A percentile compares a stretch with the other conserved stretches of the same genome.
Conservation (phyloP, 106 monocot species). For the Allium cepa region DNA sequence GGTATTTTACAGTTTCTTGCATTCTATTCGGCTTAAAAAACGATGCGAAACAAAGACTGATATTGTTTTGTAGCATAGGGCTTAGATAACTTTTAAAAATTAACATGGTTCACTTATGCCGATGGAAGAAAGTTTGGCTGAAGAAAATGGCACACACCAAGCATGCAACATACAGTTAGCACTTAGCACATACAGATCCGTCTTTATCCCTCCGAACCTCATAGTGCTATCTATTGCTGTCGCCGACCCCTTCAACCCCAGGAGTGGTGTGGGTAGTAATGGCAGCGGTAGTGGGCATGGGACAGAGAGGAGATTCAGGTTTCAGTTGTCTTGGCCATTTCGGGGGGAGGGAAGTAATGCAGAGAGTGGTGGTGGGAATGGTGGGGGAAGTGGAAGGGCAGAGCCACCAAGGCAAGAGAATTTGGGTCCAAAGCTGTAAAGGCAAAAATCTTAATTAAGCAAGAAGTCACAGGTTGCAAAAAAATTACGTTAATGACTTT, state of each 20-base stretch:
- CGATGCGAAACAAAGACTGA: too few species aligned
- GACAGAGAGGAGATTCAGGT: slow-evolving; percentile 42
- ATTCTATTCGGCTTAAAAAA: too few species aligned
- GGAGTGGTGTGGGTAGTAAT: background rate
- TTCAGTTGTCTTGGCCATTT: slow-evolving; percentile 72
- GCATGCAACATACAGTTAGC: too few species aligned
- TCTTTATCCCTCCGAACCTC: slow-evolving; percentile 7
- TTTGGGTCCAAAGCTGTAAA: slow-evolving; percentile 31
- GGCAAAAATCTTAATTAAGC: too few species aligned
- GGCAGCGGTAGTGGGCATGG: slow-evolving; percentile 17
- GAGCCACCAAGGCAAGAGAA: slow-evolving; percentile 31
- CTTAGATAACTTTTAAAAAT: too few species aligned
- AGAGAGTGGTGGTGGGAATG: slow-evolving; percentile 6
- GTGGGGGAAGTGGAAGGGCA: slow-evolving; percentile 24
- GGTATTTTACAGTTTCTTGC: too few species aligned
- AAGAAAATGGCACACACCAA: too few species aligned
- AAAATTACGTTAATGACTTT: too few species aligned
- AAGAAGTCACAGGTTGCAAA: too few species aligned
- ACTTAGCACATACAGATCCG: background rate
- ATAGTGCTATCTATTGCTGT: slow-evolving; percentile 3
- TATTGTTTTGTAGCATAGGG: too few species aligned
- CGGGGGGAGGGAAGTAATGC: slow-evolving; percentile 32
- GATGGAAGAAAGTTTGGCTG: too few species aligned
- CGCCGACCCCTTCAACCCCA: slow-evolving; percentile 13
- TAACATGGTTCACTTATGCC: too few species aligned